A percentile compares a stretch with the other conserved stretches of the same genome.
These are phyloP conservation scores for Fomitopsis pinicola DNA, from an alignment of 1,284 basidiomycete genomes.

Conservation along the genomic window DNA sequence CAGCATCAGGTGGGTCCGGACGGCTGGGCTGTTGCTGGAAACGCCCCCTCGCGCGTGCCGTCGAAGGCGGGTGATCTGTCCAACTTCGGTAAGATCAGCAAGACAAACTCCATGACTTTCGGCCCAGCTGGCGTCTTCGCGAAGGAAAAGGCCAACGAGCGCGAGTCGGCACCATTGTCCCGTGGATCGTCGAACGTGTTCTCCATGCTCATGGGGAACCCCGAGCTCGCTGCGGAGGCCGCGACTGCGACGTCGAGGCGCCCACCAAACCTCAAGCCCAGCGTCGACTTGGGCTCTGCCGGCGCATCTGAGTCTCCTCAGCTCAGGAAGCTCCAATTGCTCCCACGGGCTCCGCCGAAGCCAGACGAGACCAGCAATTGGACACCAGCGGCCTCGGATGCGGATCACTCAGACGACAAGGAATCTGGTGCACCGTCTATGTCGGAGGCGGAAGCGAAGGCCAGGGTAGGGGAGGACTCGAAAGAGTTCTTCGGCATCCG, in stretches of 20 bases:
- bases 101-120: slow-evolving; percentile 58
- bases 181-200: slow-evolving; percentile 89
- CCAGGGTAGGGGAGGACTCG: slow-evolving; percentile 77
- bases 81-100: slow-evolving; percentile 82
- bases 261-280: slow-evolving; percentile 47
- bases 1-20: slow-evolving; percentile 58
- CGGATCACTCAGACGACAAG: slow-evolving; percentile 46
- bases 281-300: slow-evolving; percentile 38
- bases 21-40: slow-evolving; percentile 80
- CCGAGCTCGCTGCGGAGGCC: slow-evolving; percentile 52
- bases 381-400: slow-evolving; percentile 40
- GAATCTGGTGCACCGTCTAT: slow-evolving; percentile 40
- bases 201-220: slow-evolving; percentile 65
- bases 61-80: slow-evolving; percentile 84
- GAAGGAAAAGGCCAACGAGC: slow-evolving; percentile 42
- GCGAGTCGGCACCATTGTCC: slow-evolving; percentile 68
- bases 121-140: slow-evolving; percentile 78
- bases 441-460: slow-evolving; percentile 68
- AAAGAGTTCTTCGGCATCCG: slow-evolving; percentile 77
- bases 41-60: slow-evolving; percentile 49
- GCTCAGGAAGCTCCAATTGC: slow-evolving; percentile 72
- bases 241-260: slow-evolving; percentile 42
- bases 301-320: slow-evolving; percentile 39
- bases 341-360: slow-evolving; percentile 54
- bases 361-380: slow-evolving; percentile 38